Evolutionary conservation across 768 basidiomycete genomes (phyloP).

Genomic region (Myochromella boudieri): DNA sequence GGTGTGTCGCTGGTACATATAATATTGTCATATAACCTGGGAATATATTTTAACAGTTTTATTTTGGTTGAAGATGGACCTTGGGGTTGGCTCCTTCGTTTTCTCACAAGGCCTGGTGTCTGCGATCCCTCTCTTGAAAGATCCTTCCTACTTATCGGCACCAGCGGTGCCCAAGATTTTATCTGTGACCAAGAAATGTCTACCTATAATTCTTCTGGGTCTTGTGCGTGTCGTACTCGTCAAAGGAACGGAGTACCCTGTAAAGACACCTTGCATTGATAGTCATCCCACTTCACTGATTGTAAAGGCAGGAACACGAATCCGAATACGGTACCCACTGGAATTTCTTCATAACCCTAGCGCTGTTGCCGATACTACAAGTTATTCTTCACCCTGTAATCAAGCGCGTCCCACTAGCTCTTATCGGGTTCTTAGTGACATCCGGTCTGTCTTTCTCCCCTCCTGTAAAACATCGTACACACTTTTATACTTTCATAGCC

Average conservation of each 20-base stretch:
- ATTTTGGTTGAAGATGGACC: slow-evolving; percentile 75
- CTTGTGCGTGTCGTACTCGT: slow-evolving; percentile 79
- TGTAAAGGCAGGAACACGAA: slow-evolving; percentile 70
- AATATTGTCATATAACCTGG: slow-evolving; percentile 1
- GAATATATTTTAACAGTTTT: slow-evolving; percentile 9
- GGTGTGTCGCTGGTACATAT: slow-evolving; percentile 85
- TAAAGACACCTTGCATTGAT: slow-evolving; percentile 32
- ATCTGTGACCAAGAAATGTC: slow-evolving; percentile 50
- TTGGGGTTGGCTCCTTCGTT: slow-evolving; percentile 96
- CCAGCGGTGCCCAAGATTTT: slow-evolving; percentile 53
- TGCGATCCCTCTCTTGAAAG: slow-evolving; percentile 75
- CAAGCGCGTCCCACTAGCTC: slow-evolving; percentile 50
- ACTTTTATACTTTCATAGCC: slow-evolving; percentile 42
- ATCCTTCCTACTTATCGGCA: slow-evolving; percentile 50
- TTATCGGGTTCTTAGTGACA: slow-evolving; percentile 63
- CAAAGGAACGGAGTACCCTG: slow-evolving; percentile 93
- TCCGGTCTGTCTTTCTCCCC: slow-evolving; percentile 38
- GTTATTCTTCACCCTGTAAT: slow-evolving; percentile 70
- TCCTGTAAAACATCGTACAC: background rate
- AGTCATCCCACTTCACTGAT: background rate
- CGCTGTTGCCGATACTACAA: slow-evolving; percentile 73
- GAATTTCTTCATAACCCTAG: slow-evolving; percentile 98
- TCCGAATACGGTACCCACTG: slow-evolving; percentile 97
- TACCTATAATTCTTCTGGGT: slow-evolving; percentile 74
- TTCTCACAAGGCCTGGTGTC: slow-evolving; percentile 94